These are phyloP conservation scores for Biscogniauxia sp. DNA, from an alignment of 2,329 filamentous ascomycete genomes.

Conservation along the genomic window DNA sequence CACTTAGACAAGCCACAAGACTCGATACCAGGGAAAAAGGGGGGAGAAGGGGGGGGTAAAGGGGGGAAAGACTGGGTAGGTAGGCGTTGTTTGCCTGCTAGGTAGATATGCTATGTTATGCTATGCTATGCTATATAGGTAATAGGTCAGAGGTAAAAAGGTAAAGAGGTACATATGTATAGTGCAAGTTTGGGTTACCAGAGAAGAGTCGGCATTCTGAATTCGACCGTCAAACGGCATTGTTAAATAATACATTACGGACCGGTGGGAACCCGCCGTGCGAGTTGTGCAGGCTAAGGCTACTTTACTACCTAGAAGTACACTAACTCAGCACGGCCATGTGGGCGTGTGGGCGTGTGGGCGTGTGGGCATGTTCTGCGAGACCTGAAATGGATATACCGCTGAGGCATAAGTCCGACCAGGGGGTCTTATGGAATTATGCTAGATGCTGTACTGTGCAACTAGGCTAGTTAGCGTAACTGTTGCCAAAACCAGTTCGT, in stretches of 20 bases:
- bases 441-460: not conserved
- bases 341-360: too few species aligned
- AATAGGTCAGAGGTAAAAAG: too few species aligned
- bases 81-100: not conserved
- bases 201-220: not conserved
- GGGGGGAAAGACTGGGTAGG: too few species aligned
- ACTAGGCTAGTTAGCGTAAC: not conserved
- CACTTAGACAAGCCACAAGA: not conserved
- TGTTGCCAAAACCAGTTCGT: conserved; percentile 1
- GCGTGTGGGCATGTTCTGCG: not conserved
- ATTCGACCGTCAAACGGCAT: not conserved
- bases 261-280: not conserved
- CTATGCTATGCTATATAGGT: too few species aligned
- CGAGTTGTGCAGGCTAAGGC: not conserved
- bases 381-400: not conserved
- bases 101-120: too few species aligned
- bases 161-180: too few species aligned
- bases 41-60: too few species aligned
- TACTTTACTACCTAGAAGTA: too few species aligned
- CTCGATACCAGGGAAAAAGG: not conserved
- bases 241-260: not conserved
- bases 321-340: not conserved
- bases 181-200: not conserved
- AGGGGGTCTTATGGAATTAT: not conserved
- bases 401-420: not conserved